Percentiles rank a stretch among this genome's conserved stretches.
Evolutionary conservation across 768 basidiomycete species (phyloP).

Genomic region (Termitomyces sp.): DNA sequence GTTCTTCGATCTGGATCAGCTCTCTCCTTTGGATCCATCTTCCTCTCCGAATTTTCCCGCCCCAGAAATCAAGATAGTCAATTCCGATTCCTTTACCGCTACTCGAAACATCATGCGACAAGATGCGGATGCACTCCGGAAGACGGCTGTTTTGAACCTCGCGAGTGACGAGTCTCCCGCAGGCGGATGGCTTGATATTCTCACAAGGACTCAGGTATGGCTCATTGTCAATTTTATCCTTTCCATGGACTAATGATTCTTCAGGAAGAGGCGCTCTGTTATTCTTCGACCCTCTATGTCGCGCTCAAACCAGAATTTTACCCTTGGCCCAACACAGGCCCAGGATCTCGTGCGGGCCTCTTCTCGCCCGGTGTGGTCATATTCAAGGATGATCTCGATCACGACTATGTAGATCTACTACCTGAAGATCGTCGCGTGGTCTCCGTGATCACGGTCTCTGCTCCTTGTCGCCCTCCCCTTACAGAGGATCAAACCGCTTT

Average conservation of each 20-base stretch:
- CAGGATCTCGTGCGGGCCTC: conserved; percentile 36
- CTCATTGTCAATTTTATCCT: neutral
- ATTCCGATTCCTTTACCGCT: conserved; percentile 36
- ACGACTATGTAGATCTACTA: conserved; percentile 36
- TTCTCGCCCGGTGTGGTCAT: conserved; percentile 47
- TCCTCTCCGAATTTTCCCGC: conserved; percentile 17
- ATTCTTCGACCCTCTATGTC: conserved; percentile 43
- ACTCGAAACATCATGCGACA: conserved; percentile 32
- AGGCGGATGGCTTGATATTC: conserved; percentile 31
- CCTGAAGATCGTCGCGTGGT: conserved; percentile 33
- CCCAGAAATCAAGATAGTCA: conserved; percentile 27
- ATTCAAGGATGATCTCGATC: conserved; percentile 46
- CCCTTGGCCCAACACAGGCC: conserved; percentile 47
- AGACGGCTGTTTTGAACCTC: conserved; percentile 37
- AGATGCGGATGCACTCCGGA: conserved; percentile 24
- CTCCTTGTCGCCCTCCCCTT: conserved; percentile 33
- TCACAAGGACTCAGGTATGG: conserved; percentile 31
- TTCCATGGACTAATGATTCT: neutral
- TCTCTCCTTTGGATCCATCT: conserved; percentile 24
- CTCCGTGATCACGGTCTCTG: conserved; percentile 47
- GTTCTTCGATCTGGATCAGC: conserved; percentile 26
- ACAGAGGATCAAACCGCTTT: conserved; percentile 25
- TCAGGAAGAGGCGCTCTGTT: conserved; percentile 49
- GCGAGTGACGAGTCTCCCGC: conserved; percentile 34
- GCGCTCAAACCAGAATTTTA: conserved; percentile 41